A percentile compares a stretch with the other conserved stretches of the same genome.
phyloP scores from a whole-genome alignment of 768 basidiomycete species.

The Russula olivacea region DNA sequence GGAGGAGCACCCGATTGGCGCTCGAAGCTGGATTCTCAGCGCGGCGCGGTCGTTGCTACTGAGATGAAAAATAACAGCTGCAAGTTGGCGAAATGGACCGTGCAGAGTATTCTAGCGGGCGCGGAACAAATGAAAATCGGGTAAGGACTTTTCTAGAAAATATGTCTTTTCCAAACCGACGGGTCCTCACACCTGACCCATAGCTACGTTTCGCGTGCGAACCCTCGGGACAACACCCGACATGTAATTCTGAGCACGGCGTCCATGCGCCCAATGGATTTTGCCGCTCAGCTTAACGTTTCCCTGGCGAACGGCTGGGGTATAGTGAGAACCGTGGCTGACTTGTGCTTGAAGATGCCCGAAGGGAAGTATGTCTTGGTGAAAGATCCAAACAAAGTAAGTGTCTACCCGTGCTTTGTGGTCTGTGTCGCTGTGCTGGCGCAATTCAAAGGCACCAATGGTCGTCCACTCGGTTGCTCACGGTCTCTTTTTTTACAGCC shows the following conservation, averaged over 20 bases:
- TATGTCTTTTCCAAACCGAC: background rate
- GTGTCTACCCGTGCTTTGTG: conserved; percentile 27
- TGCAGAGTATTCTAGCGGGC: conserved; percentile 91
- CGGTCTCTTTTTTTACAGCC: conserved; percentile 48
- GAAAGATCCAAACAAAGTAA: conserved; percentile 96
- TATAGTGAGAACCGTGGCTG: conserved; percentile 91
- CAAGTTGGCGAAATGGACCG: conserved; percentile 96
- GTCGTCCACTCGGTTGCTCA: conserved; percentile 21
- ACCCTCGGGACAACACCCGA: conserved; percentile 89
- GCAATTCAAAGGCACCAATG: too few relatives aligned
- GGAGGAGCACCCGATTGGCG: conserved; percentile 99
- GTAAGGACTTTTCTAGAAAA: conserved; percentile 40
- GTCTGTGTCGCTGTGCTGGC: conserved; percentile 4
- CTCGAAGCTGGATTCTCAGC: conserved; percentile 90
- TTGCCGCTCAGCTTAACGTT: conserved; percentile 91
- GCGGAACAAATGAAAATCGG: conserved; percentile 97
- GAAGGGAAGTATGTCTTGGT: conserved; percentile 97
- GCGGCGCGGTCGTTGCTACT: conserved; percentile 95
- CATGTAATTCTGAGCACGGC: conserved; percentile 95
- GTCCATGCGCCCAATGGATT: conserved; percentile 90
- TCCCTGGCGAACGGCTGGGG: conserved; percentile 97
- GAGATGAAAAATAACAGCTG: conserved; percentile 99
- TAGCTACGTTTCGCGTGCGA: conserved; percentile 93
- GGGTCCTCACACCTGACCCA: conserved; percentile 15
- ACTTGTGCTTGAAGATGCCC: conserved; percentile 92